phyloP scores from a whole-genome alignment of 768 basidiomycete genomes.

The Mycena chlorophos region DNA sequence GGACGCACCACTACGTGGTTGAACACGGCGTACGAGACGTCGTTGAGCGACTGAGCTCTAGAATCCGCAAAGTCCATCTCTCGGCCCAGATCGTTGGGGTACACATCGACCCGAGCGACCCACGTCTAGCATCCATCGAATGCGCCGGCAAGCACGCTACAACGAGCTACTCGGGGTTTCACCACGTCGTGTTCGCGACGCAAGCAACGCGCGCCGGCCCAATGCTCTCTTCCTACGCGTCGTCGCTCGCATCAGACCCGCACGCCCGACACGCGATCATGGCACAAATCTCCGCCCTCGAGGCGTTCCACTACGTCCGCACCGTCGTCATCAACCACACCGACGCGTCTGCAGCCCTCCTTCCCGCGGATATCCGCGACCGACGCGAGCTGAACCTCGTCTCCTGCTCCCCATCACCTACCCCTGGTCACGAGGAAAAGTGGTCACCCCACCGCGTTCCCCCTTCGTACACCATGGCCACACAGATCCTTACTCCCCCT shows the following conservation, averaged over 20 bases:
- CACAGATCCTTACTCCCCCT: conserved; percentile 51
- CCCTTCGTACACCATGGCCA: conserved; percentile 65
- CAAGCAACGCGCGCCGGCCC: conserved; percentile 65
- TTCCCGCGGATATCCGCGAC: conserved; percentile 54
- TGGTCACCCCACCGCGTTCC: conserved; percentile 38
- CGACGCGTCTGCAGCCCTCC: conserved; percentile 46
- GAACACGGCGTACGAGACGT: conserved; percentile 59
- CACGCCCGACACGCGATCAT: conserved; percentile 32
- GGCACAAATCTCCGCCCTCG: conserved; percentile 49
- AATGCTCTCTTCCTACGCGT: conserved; percentile 49
- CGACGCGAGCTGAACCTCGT: conserved; percentile 68
- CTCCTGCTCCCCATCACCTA: conserved; percentile 18
- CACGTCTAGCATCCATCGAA: conserved; percentile 38
- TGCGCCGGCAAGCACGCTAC: conserved; percentile 33
- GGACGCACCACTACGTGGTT: conserved; percentile 69
- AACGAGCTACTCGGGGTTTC: conserved; percentile 48
- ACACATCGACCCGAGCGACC: conserved; percentile 35
- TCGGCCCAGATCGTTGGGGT: conserved; percentile 52
- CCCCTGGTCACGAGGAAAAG: background rate
- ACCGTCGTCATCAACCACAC: conserved; percentile 73
- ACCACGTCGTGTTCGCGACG: conserved; percentile 71
- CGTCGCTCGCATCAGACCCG: conserved; percentile 35
- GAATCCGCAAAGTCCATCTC: conserved; percentile 54
- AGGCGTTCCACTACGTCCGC: conserved; percentile 52
- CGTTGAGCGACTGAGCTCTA: conserved; percentile 47